phyloP scores from a whole-genome alignment of 2,329 filamentous ascomycete genomes.

The Scleromitrula shiraiana region DNA sequence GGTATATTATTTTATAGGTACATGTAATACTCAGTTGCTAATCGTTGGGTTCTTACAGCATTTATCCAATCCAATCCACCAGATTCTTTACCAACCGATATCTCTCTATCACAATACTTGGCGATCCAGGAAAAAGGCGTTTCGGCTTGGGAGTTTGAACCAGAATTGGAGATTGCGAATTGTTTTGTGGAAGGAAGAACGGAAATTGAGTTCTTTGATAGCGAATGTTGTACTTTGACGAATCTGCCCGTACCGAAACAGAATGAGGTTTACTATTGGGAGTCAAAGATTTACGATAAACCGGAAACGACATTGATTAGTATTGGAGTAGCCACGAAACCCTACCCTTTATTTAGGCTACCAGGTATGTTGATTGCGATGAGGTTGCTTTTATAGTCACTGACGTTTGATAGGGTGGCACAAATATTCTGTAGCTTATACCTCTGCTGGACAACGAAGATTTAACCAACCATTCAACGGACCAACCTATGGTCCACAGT shows the following conservation, averaged over 20 bases:
- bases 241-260: slow-evolving; percentile 96
- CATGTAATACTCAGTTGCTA: not conserved
- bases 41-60: slow-evolving; percentile 43
- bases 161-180: slow-evolving; percentile 97
- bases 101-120: slow-evolving; percentile 92
- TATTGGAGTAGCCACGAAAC: slow-evolving; percentile 93
- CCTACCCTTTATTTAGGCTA: slow-evolving; percentile 88
- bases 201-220: slow-evolving; percentile 98
- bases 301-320: slow-evolving; percentile 79
- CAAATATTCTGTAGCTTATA: slow-evolving; percentile 86
- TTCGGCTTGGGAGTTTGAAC: slow-evolving; percentile 99
- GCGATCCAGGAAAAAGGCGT: slow-evolving; percentile 99
- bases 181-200: slow-evolving; percentile 96
- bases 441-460: slow-evolving; percentile 77
- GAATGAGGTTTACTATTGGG: slow-evolving; percentile 99
- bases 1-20: slow-evolving; percentile 45
- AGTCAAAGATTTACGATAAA: slow-evolving; percentile 97
- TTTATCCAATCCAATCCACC: slow-evolving; percentile 92
- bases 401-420: slow-evolving; percentile 59
- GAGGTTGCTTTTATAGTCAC: not conserved
- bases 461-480: slow-evolving; percentile 86
- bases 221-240: slow-evolving; percentile 74
- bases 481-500: slow-evolving; percentile 72
- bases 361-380: slow-evolving; percentile 56
- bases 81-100: slow-evolving; percentile 92